These are phyloP conservation scores for Suhomyces xylopsoci DNA, from an alignment of 805 yeast genomes.

Conservation along the genomic window DNA sequence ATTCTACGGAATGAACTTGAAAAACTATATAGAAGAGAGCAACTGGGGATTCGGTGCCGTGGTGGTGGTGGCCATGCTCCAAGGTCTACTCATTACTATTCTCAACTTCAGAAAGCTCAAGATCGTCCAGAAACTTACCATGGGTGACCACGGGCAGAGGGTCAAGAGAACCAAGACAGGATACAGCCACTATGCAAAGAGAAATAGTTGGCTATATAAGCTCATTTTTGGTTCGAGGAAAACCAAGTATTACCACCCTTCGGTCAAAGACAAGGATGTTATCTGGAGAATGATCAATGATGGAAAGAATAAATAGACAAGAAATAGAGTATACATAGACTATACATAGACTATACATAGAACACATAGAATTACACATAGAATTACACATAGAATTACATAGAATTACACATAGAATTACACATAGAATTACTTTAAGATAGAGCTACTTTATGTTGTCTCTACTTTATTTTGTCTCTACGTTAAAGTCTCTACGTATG, in stretches of 20 bases:
- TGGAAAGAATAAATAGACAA: constrained; percentile 16
- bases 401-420: too few species aligned
- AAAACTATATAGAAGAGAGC: constrained; percentile 73
- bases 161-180: constrained; percentile 13
- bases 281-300: constrained; percentile 46
- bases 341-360: background rate
- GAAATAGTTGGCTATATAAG: constrained; percentile 17
- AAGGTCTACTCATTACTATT: constrained; percentile 54
- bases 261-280: constrained; percentile 34
- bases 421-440: too few species aligned
- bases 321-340: background rate
- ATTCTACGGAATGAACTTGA: constrained; percentile 83
- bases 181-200: background rate
- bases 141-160: constrained; percentile 21
- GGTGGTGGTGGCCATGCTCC: constrained; percentile 47
- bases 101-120: constrained; percentile 55
- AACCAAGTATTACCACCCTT: constrained; percentile 29
- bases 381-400: background rate
- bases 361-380: background rate
- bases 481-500: too few species aligned
- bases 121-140: constrained; percentile 63
- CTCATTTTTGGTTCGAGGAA: constrained; percentile 26
- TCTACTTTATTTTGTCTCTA: too few species aligned
- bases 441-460: too few species aligned
- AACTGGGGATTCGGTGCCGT: constrained; percentile 60